These are phyloP conservation scores for Posidonia oceanica DNA, from an alignment of 116 monocot species.

Conservation along the genomic window DNA sequence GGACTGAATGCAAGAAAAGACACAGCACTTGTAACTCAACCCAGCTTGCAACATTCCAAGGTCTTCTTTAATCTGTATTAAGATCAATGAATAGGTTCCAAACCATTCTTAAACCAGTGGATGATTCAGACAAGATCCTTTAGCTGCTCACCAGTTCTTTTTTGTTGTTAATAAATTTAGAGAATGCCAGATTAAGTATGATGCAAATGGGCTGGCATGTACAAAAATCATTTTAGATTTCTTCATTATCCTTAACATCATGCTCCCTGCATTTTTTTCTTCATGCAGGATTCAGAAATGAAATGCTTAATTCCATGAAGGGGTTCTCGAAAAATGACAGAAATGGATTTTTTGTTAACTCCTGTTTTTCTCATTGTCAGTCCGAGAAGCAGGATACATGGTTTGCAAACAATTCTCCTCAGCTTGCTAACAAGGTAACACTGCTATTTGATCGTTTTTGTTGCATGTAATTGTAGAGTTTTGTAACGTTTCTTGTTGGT, in stretches of 20 bases:
- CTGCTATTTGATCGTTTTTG: neutral
- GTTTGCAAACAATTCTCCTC: conserved; percentile 45
- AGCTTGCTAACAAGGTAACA: conserved; percentile 46
- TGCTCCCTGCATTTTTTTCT: neutral
- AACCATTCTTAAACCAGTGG: too few relatives aligned
- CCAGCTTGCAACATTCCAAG: conserved; percentile 58
- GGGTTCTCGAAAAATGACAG: conserved; percentile 36
- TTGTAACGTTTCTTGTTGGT: neutral
- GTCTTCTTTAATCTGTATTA: conserved; percentile 7
- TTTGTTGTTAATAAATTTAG: too few relatives aligned
- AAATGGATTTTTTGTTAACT: conserved; percentile 78
- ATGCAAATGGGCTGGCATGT: too few relatives aligned
- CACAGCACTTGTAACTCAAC: conserved; percentile 27
- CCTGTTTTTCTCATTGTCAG: conserved; percentile 89
- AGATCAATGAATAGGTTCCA: too few relatives aligned
- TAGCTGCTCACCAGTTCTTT: too few relatives aligned
- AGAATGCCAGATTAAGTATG: too few relatives aligned
- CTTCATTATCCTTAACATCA: neutral
- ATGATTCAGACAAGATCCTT: too few relatives aligned
- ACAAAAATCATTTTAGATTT: too few relatives aligned
- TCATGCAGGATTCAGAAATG: conserved; percentile 57
- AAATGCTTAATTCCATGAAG: conserved; percentile 43
- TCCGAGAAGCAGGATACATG: conserved; percentile 53
- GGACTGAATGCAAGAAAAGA: conserved; percentile 50
- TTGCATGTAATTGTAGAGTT: neutral